Evolutionary conservation across 2,329 filamentous ascomycete species (phyloP), one percentile per base, ranked within the genome.

Genomic region (Aureobasidium pullulans): DNA sequence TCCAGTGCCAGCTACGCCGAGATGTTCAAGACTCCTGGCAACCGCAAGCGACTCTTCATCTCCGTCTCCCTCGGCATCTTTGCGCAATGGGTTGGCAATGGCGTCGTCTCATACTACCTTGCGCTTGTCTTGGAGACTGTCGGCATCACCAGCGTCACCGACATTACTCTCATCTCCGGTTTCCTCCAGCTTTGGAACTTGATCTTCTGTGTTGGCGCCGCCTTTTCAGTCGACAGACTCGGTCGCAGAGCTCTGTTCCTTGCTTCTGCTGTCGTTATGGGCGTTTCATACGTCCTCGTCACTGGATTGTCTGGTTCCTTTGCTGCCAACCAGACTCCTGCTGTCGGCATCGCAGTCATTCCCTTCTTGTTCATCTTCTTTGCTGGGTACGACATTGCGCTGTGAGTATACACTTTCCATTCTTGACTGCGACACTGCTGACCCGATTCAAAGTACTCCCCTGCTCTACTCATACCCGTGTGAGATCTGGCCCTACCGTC

Each of bases 11-110:
- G 74, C 9, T 81, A 78, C 47, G 79, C 74, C 62, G 88, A 85
- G 69, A 63, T 80, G n/a, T 83, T 86, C 67, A 84, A 88, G 65
- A 78, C 76, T 3, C 72, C 73, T 19, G 80, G 78, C 40, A 83
- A 83, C 66, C 75, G 80, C 40, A 76, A 78, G 61, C 74, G 81
- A 28, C 70, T 81, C 23, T 65, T 80, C 48, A 79, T 84, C 59
- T 70, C 78, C 16, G 68, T 81, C 57, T 72, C 74, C 29, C 72
- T 79, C 9, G 80, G 80, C 56, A 70, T 81, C 61, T 82, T 82
- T 69, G 10, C 23, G 11, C 52, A 56, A 34, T 56, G 52, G 52
- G 23, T 75, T 56, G 80, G 80, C 34, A 81, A 81, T 62, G 75
- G 72, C 23, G 66, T 78, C 15, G 72, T 77, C 48, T 75, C 72